Percentiles rank a stretch among this genome's conserved stretches.
These are phyloP conservation scores for Aspergillus bridgeri DNA, from an alignment of 495 filamentous ascomycete genomes.

Conservation along the genomic window DNA sequence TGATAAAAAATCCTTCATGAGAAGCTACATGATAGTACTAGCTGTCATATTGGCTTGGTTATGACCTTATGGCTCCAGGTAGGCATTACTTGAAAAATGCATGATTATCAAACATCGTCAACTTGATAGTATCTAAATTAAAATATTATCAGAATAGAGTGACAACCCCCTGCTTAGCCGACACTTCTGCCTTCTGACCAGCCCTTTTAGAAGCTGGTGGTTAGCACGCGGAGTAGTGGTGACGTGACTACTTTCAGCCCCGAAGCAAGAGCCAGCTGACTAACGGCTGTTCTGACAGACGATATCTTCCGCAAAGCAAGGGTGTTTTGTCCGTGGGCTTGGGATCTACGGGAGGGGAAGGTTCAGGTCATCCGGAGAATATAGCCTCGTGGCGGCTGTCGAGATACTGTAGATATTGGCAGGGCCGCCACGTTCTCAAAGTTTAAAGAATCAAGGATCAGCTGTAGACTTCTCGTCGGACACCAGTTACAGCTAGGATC, in stretches of 20 bases:
- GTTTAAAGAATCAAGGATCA: slow-evolving; percentile 44
- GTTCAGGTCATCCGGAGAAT: slow-evolving; percentile 36
- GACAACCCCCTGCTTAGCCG: slow-evolving; percentile 46
- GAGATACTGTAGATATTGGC: slow-evolving; percentile 51
- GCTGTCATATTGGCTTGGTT: too few species aligned
- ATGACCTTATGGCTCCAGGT: too few species aligned
- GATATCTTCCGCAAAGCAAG: slow-evolving; percentile 59
- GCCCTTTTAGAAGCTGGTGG: slow-evolving; percentile 42
- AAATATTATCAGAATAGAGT: too few species aligned
- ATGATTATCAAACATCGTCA: too few species aligned
- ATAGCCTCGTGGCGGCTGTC: slow-evolving; percentile 53
- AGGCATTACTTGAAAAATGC: too few species aligned
- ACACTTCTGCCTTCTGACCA: slow-evolving; percentile 47
- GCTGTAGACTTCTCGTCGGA: slow-evolving; percentile 32
- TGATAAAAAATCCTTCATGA: too few species aligned
- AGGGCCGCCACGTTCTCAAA: slow-evolving; percentile 49
- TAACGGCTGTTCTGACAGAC: slow-evolving; percentile 53
- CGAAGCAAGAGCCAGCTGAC: slow-evolving; percentile 54
- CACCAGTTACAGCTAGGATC: slow-evolving; percentile 49
- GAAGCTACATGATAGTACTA: too few species aligned
- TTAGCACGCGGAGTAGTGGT: slow-evolving; percentile 51
- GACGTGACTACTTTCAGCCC: slow-evolving; percentile 53
- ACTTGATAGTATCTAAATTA: too few species aligned
- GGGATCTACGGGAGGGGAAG: slow-evolving; percentile 31
- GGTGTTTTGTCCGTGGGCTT: slow-evolving; percentile 39